Evolutionary conservation across 106 monocot genomes (phyloP).

Genomic region (Acanthochlamys bracteata): DNA sequence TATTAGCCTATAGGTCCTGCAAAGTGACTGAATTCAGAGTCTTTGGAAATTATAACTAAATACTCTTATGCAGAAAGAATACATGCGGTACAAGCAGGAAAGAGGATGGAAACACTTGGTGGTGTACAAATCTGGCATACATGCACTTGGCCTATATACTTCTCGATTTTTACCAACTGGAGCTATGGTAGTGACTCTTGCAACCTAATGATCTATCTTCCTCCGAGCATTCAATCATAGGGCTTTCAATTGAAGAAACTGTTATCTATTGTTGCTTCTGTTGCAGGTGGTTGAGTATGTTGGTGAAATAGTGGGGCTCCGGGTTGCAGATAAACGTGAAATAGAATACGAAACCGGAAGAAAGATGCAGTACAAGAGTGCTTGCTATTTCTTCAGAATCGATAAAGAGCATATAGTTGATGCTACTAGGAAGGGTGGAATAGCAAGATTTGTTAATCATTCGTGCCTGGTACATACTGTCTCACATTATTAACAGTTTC

Average conservation of each 20-base stretch:
- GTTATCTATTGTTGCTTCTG: no score
- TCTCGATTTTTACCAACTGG: slow-evolving; percentile 68
- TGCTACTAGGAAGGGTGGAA: slow-evolving; percentile 94
- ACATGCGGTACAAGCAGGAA: slow-evolving; percentile 61
- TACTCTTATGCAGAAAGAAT: slow-evolving; percentile 58
- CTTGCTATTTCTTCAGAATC: slow-evolving; percentile 95
- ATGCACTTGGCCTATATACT: slow-evolving; percentile 92
- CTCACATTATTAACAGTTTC: no score
- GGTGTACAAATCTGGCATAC: slow-evolving; percentile 92
- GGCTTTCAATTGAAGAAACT: no score
- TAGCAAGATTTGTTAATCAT: slow-evolving; percentile 95
- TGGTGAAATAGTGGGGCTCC: slow-evolving; percentile 80
- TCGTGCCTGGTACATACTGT: slow-evolving; percentile 73
- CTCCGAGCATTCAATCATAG: no score
- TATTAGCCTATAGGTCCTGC: neutral
- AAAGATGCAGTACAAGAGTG: slow-evolving; percentile 83
- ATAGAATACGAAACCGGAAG: slow-evolving; percentile 78
- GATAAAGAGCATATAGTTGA: slow-evolving; percentile 93
- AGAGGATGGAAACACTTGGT: slow-evolving; percentile 82
- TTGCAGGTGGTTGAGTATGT: slow-evolving; percentile 93
- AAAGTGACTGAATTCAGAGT: neutral
- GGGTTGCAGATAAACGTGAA: slow-evolving; percentile 95
- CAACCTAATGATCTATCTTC: no score
- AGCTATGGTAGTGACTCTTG: slow-evolving; percentile 88
- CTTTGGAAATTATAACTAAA: neutral